A percentile compares a stretch with the other conserved stretches of the same genome.
Evolutionary conservation across 2,329 filamentous ascomycete species (phyloP).

Genomic region (Rhynchosporium graminicola): DNA sequence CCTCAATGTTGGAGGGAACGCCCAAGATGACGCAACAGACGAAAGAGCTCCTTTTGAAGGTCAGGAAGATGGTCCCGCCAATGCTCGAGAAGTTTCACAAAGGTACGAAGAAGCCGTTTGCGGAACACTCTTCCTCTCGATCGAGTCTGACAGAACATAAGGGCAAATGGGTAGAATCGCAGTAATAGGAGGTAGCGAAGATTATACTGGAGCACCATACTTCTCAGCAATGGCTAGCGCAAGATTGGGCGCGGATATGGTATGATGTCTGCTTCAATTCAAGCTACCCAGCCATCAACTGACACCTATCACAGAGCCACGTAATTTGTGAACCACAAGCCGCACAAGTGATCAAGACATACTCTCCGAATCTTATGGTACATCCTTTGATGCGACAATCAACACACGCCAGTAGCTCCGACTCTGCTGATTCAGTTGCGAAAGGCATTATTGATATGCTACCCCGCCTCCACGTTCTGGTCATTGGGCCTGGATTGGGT

Average conservation of each 20-base stretch:
- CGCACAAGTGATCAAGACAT: conserved; percentile 89
- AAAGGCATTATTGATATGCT: conserved; percentile 76
- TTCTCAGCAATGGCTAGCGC: conserved; percentile 98
- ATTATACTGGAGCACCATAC: conserved; percentile 96
- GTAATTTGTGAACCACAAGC: conserved; percentile 94
- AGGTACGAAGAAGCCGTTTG: conserved; percentile 52
- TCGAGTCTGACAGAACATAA: conserved; percentile 7
- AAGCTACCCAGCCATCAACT: conserved; percentile 14
- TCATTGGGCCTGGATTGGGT: conserved; percentile 89
- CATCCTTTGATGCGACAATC: conserved; percentile 91
- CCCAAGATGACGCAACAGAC: conserved; percentile 67
- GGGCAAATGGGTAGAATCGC: conserved; percentile 89
- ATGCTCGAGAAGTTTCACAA: conserved; percentile 97
- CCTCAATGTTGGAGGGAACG: conserved; percentile 35
- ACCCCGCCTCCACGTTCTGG: conserved; percentile 83
- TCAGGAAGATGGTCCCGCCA: conserved; percentile 87
- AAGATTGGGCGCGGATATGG: conserved; percentile 86
- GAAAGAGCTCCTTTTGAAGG: conserved; percentile 74
- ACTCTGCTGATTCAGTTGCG: conserved; percentile 62
- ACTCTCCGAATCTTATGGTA: conserved; percentile 98
- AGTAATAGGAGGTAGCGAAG: conserved; percentile 91
- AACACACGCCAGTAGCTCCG: conserved; percentile 52
- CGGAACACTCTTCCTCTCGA: background rate
- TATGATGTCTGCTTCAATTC: conserved; percentile 43
- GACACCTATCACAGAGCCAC: conserved; percentile 62